phyloP scores from a whole-genome alignment of 2,329 filamentous ascomycete species.

The Aspergillus sp. region DNA sequence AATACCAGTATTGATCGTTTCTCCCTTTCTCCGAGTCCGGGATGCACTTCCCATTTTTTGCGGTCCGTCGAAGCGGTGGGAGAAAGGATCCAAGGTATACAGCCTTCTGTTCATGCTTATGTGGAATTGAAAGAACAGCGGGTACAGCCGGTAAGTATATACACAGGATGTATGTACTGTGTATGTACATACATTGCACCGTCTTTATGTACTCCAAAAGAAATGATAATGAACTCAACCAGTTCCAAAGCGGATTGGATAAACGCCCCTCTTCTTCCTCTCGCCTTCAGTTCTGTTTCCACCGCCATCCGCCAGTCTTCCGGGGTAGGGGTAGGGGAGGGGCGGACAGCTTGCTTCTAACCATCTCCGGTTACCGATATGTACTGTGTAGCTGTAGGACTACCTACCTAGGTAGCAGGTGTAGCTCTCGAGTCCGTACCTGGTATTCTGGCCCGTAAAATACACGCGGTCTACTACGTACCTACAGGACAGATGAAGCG shows the following conservation, averaged over 20 bases:
- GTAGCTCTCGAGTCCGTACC: not conserved
- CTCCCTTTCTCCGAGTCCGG: not conserved
- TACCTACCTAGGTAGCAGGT: not conserved
- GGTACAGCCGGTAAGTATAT: no score
- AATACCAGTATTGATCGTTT: not conserved
- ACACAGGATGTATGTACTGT: no score
- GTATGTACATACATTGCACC: no score
- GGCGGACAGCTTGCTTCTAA: not conserved
- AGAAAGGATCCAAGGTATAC: not conserved
- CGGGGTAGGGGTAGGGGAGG: not conserved
- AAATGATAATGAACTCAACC: not conserved
- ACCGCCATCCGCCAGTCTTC: not conserved
- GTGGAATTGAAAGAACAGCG: no score
- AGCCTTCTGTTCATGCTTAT: not conserved
- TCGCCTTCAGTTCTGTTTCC: not conserved
- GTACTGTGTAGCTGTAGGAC: not conserved
- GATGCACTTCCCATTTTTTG: not conserved
- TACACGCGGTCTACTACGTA: not conserved
- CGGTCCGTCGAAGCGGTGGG: not conserved
- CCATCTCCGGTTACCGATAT: not conserved
- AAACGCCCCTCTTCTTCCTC: not conserved
- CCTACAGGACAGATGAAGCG: not conserved
- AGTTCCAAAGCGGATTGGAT: not conserved
- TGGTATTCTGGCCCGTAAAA: not conserved
- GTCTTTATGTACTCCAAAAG: not conserved